Base-by-base conservation (phyloP, 2,329 filamentous ascomycete genomes). In the Colletotrichum theobromicola region DNA sequence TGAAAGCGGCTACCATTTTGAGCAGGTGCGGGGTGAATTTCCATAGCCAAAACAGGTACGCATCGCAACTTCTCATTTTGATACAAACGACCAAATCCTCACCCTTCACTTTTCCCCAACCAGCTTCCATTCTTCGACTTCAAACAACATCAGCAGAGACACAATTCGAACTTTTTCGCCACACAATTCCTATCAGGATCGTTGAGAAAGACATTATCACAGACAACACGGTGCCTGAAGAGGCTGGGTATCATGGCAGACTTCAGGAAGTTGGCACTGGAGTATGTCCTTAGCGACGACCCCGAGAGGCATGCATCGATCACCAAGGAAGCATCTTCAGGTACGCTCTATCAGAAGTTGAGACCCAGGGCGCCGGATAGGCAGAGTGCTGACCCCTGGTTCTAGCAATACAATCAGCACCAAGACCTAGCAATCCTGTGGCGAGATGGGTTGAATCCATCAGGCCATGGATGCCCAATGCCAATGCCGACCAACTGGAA, bases 361-460 rank as follows among this genome's bases (percentile, higher is more conserved):
- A 32, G 12, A 21, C 16, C 21, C 21, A 60, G 12, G 72, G 62
- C n/a, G n/a, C 7, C 58, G 18, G 15, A 12, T 3, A 21, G 13
- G 16, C 13, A 46, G 60, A 32, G 15, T 65, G 57, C 68, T 75
- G 34, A 74, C 46, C 66, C 68, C 76, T 32, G 71, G 80, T 5
- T 26, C 21, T 50, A 88, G 88, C 85, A 75, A 88, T 90, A 26
- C 83, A 89, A 79, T 81, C 80, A 69, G 83, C 86, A 9, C 77
- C 85, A 0, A 81, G 86, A 53, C 85, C 81, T 76, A 85, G 87
- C 62, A 84, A 87, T 62, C 84, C 87, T 5, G 84, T 90, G 57
- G 88, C 87, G 18, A 87, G 88, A 78, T 90, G 89, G 89, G 89
- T 90, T 32, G 86, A 89, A 60, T 88, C 89, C 42, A 87, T 90